Base-by-base conservation (phyloP, 2,329 filamentous ascomycete species). In the Botrytis aclada region DNA sequence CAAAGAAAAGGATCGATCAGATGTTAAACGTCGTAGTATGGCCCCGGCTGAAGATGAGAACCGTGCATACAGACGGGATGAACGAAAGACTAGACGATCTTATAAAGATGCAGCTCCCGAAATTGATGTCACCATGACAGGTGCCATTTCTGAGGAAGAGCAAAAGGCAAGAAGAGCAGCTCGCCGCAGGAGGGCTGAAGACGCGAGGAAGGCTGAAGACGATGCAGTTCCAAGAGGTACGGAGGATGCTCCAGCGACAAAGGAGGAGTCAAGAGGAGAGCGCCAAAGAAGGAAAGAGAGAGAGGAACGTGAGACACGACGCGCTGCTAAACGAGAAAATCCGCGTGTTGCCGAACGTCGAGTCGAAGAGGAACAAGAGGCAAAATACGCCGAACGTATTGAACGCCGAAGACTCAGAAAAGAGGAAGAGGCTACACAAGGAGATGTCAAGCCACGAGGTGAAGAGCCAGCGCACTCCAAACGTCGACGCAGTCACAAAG, bases 101-200 rank as follows among this genome's bases (percentile, higher is more conserved):
- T 80, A 85, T 34, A 79, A 79, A n/a, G 82, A 79, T 62, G 82
- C 84, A 7, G 88, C 87, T 56, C 84, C 82, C 12, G 86, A 85
- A 73, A 83, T 81, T 56, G 85, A 78, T 75, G 71, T 79, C 29
- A 79, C 82, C 10, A 83, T 84, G 73, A 83, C 81, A 45, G 84
- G 85, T 56, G 81, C 77, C 37, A 84, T 84, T 70, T 83, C 86
- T 4, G 88, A 90, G 25, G 84, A 85, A 43, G 88, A 90, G 20
- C 84, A 85, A 39, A 91, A 92, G 80, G 88, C 87, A 34, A 87
- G 89, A 65, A 86, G 86, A 62, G 88, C 88, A 43, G 89, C 89
- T 72, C 88, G 90, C n/a, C 87, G 86, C 72, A 86, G 85, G 69
- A 86, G 86, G 25, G 85, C 86, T 3, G 88, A 89, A 72, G 83